Evolutionary conservation across 2,329 filamentous ascomycete genomes (phyloP).

Genomic region (Aspergillus costaricaensis): DNA sequence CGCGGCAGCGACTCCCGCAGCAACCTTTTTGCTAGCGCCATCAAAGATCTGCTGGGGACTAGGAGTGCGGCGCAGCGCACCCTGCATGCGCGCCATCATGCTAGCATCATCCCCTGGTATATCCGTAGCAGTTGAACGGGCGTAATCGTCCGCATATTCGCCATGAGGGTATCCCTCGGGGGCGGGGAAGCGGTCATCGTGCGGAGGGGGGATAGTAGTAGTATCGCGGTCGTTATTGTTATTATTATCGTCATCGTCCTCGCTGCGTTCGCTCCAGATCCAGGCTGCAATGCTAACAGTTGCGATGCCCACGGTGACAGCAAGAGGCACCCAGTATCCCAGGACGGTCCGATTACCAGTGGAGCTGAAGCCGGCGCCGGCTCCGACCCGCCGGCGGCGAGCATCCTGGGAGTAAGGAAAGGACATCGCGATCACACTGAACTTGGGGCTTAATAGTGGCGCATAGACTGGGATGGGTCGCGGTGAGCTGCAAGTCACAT

Average conservation of each 20-base stretch:
- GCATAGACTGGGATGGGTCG: slow-evolving; percentile 32
- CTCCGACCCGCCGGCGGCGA: slow-evolving; percentile 41
- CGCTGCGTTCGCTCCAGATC: slow-evolving; percentile 87
- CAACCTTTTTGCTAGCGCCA: slow-evolving; percentile 76
- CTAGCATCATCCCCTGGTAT: slow-evolving; percentile 51
- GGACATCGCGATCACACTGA: slow-evolving; percentile 40
- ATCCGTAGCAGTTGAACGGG: slow-evolving; percentile 40
- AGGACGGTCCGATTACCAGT: slow-evolving; percentile 45
- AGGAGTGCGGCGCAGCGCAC: slow-evolving; percentile 76
- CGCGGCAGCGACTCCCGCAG: slow-evolving; percentile 78
- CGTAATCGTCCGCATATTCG: slow-evolving; percentile 33
- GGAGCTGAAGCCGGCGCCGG: slow-evolving; percentile 44
- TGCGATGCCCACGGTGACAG: slow-evolving; percentile 82
- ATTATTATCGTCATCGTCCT: slow-evolving; percentile 63
- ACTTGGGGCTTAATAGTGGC: slow-evolving; percentile 24
- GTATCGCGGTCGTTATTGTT: slow-evolving; percentile 64
- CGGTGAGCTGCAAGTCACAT: slow-evolving; percentile 35
- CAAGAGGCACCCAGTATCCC: slow-evolving; percentile 85
- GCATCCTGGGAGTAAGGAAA: slow-evolving; percentile 39
- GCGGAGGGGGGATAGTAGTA: slow-evolving; percentile 50
- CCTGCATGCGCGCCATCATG: slow-evolving; percentile 77
- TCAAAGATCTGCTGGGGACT: slow-evolving; percentile 89
- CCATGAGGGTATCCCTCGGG: slow-evolving; percentile 32
- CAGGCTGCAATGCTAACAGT: slow-evolving; percentile 84
- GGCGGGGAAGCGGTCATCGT: slow-evolving; percentile 29